Percentiles rank a stretch among this genome's conserved stretches.
Conservation (phyloP, 345 rosid species). For the Sonneratia caseolaris region DNA sequence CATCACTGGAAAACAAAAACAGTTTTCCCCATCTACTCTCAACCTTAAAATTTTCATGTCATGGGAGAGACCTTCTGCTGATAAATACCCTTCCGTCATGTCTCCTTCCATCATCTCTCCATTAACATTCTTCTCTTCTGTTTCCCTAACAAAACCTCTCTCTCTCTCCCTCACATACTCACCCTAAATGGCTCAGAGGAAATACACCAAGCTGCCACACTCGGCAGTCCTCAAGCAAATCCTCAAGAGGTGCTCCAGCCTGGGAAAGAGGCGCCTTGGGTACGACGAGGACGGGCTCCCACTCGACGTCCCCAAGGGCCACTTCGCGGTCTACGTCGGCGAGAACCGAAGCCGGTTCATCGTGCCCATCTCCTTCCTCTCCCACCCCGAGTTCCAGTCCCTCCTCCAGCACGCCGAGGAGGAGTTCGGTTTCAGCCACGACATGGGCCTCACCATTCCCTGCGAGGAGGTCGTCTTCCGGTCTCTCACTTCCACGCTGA, state of each 20-base stretch:
- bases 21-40: neutral
- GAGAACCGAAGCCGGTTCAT: slow-evolving; percentile 65
- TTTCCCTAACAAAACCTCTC: neutral
- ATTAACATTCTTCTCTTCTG: neutral
- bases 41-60: neutral
- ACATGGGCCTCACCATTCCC: slow-evolving; percentile 92
- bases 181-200: slow-evolving; percentile 23
- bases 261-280: slow-evolving; percentile 23
- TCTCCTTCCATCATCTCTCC: neutral
- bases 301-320: slow-evolving; percentile 89
- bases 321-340: slow-evolving; percentile 86
- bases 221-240: slow-evolving; percentile 34
- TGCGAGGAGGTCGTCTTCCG: slow-evolving; percentile 88
- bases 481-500: slow-evolving; percentile 64
- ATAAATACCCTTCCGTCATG: slow-evolving; percentile 1
- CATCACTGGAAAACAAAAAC: no score
- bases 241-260: slow-evolving; percentile 37
- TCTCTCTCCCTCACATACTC: neutral
- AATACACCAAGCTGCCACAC: slow-evolving; percentile 26
- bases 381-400: slow-evolving; percentile 64
- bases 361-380: slow-evolving; percentile 73
- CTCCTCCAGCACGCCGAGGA: slow-evolving; percentile 81
- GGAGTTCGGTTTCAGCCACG: slow-evolving; percentile 84
- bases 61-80: slow-evolving; percentile 1
- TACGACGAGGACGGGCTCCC: slow-evolving; percentile 24